Conservation (phyloP, 1,284 basidiomycete genomes). For the Pisolithus thermaeus region DNA sequence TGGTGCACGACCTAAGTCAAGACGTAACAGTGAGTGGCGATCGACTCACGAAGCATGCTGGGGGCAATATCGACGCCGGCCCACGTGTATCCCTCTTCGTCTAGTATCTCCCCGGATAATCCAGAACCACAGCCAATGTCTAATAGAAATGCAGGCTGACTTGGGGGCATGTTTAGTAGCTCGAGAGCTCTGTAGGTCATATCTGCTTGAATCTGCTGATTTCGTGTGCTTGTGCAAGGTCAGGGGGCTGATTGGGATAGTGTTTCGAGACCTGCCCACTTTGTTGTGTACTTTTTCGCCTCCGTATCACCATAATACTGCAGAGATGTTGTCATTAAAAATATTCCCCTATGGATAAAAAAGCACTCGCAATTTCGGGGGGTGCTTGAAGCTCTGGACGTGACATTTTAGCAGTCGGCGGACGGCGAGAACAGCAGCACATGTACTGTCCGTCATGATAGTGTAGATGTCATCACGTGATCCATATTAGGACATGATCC, state of each 20-base stretch:
- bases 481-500: constrained; percentile 7
- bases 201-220: constrained; percentile 94
- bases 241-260: background rate
- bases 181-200: constrained; percentile 98
- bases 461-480: constrained; percentile 19
- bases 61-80: constrained; percentile 94
- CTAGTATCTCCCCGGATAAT: constrained; percentile 94
- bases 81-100: constrained; percentile 94
- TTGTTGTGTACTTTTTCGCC: constrained; percentile 95
- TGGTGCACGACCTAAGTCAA: constrained; percentile 27
- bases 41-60: constrained; percentile 83
- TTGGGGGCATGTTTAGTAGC: constrained; percentile 76
- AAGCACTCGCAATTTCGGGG: constrained; percentile 83
- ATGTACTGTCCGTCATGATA: background rate
- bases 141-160: constrained; percentile 77
- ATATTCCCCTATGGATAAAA: background rate
- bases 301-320: constrained; percentile 97
- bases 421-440: background rate
- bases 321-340: constrained; percentile 11
- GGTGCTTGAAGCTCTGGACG: constrained; percentile 94
- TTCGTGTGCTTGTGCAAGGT: constrained; percentile 65
- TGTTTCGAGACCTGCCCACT: constrained; percentile 45
- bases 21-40: background rate
- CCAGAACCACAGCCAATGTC: constrained; percentile 99
- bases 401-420: constrained; percentile 49